Percentiles rank a stretch among this genome's conserved stretches.
Conservation (phyloP, 2,329 filamentous ascomycete species). For the Colletotrichum chlorophyti region DNA sequence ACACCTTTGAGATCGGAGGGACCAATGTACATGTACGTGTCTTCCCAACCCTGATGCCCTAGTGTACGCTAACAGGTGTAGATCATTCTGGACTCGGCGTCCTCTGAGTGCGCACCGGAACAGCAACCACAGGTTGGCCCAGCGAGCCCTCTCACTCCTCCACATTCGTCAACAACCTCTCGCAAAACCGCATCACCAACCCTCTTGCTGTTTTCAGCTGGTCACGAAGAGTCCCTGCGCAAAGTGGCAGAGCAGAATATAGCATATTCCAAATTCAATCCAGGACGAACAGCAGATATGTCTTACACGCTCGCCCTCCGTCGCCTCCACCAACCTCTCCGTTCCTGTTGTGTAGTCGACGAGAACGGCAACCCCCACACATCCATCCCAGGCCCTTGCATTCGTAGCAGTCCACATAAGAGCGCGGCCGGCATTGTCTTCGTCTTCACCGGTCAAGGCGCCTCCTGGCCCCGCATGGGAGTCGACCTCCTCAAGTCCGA, state of each 20-base stretch:
- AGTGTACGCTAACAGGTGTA: not conserved
- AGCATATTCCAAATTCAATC: conserved; percentile 29
- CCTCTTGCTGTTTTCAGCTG: conserved; percentile 29
- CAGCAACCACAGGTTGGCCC: not conserved
- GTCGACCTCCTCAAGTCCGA: too few relatives aligned
- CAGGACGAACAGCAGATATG: conserved; percentile 29
- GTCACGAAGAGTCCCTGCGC: conserved; percentile 32
- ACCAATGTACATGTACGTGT: conserved; percentile 43
- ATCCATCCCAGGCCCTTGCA: conserved; percentile 23
- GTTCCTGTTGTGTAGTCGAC: conserved; percentile 32
- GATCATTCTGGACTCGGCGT: conserved; percentile 20
- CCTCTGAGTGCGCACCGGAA: not conserved
- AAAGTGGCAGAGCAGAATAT: conserved; percentile 33
- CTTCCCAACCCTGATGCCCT: not conserved
- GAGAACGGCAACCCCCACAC: conserved; percentile 31
- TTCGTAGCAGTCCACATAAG: conserved; percentile 15
- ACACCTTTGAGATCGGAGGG: conserved; percentile 48
- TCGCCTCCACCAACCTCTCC: conserved; percentile 36
- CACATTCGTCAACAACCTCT: conserved; percentile 10
- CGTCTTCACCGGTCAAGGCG: conserved; percentile 54
- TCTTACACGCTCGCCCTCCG: conserved; percentile 38
- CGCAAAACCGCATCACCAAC: conserved; percentile 4
- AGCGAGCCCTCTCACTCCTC: conserved; percentile 7
- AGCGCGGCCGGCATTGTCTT: conserved; percentile 28
- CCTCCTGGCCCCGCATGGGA: too few relatives aligned